Evolutionary conservation across 1,284 basidiomycete species (phyloP).

Genomic region (Heterobasidion parviporum): DNA sequence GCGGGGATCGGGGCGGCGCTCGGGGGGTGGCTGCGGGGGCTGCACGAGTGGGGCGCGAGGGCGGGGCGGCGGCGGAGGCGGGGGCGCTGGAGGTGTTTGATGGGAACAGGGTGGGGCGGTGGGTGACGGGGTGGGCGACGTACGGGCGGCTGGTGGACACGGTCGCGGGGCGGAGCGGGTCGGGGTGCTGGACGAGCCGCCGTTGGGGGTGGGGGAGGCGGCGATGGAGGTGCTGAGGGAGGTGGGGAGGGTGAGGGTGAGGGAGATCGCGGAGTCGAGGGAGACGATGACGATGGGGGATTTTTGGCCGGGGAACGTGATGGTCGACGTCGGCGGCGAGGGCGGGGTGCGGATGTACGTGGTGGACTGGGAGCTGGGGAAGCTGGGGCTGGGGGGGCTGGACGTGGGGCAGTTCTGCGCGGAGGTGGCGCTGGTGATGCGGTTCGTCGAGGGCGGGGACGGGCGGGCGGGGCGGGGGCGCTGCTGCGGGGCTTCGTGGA

Average conservation of each 20-base stretch:
- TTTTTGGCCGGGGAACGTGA: conserved; percentile 60
- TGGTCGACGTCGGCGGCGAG: conserved; percentile 25
- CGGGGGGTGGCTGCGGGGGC: conserved; percentile 37
- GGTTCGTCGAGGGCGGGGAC: conserved; percentile 32
- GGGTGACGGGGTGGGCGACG: conserved; percentile 31
- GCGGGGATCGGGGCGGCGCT: conserved; percentile 39
- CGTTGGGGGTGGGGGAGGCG: conserved; percentile 26
- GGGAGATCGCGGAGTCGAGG: conserved; percentile 25
- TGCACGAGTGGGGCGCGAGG: conserved; percentile 36
- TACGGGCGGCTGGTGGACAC: conserved; percentile 43
- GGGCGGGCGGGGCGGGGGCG: conserved; percentile 17
- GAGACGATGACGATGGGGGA: conserved; percentile 45
- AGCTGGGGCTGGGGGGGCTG: conserved; percentile 39
- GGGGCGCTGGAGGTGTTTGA: conserved; percentile 25
- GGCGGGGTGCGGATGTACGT: conserved; percentile 33
- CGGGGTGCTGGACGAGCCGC: conserved; percentile 29
- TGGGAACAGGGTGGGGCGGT: conserved; percentile 31
- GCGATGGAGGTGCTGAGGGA: conserved; percentile 28
- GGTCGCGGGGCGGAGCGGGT: conserved; percentile 26
- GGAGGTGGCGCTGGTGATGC: conserved; percentile 39
- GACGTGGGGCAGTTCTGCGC: conserved; percentile 56
- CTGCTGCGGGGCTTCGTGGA: conserved; percentile 33
- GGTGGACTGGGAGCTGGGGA: conserved; percentile 54
- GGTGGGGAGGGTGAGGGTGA: conserved; percentile 25
- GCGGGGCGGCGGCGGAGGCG: conserved; percentile 14